phyloP scores from a whole-genome alignment of 108 stramenopile genomes.

The Skeletonema tropicum region DNA sequence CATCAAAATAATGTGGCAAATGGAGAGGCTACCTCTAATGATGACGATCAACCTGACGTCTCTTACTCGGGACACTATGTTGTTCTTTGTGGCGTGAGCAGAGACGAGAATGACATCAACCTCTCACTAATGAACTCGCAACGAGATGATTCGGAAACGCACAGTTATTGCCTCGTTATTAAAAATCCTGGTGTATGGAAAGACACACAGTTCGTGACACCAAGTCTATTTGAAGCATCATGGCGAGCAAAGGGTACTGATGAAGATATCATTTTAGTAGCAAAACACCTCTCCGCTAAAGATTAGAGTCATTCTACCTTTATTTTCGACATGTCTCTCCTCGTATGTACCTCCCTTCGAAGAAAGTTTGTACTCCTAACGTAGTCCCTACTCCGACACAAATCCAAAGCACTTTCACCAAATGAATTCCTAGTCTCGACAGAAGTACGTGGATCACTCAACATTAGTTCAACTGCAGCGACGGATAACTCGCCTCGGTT shows the following conservation, averaged over 20 bases:
- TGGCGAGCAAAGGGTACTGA: constrained; percentile 81
- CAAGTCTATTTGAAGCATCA: constrained; percentile 58
- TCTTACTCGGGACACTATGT: constrained; percentile 78
- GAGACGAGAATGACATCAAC: constrained; percentile 34
- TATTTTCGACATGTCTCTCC: background rate
- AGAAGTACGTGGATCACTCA: constrained; percentile 36
- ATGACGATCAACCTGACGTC: constrained; percentile 2
- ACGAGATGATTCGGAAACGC: background rate
- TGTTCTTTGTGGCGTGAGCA: constrained; percentile 64
- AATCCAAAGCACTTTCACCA: constrained; percentile 54
- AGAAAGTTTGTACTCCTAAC: constrained; percentile 9
- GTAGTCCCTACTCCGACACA: constrained; percentile 42
- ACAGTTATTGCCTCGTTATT: constrained; percentile 47
- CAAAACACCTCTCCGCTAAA: no score
- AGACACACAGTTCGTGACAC: constrained; percentile 42
- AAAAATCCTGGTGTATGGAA: constrained; percentile 47
- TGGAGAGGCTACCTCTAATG: background rate
- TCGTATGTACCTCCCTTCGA: background rate
- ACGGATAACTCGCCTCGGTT: constrained; percentile 24
- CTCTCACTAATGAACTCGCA: constrained; percentile 21
- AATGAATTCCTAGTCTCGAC: constrained; percentile 25
- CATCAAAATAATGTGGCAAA: background rate
- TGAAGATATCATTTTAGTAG: constrained; percentile 76
- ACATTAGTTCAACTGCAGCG: constrained; percentile 28
- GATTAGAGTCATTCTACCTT: no score